These are phyloP conservation scores for Kwoniella shandongensis DNA, from an alignment of 768 basidiomycete species.

Conservation along the genomic window DNA sequence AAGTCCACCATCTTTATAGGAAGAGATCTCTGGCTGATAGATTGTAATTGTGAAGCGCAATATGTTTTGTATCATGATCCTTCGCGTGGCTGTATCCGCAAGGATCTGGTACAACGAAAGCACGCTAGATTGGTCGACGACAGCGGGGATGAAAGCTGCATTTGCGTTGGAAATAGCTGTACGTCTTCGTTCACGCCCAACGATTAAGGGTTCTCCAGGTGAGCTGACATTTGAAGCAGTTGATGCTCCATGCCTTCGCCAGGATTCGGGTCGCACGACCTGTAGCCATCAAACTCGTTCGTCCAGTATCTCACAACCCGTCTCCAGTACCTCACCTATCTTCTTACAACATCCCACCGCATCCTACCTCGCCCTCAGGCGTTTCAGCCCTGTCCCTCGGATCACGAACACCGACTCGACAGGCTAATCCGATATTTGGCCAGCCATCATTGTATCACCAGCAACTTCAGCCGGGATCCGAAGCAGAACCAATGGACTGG, in stretches of 20 bases:
- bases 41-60: conserved; percentile 20
- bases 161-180: conserved; percentile 24
- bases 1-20: conserved; percentile 10
- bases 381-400: conserved; percentile 3
- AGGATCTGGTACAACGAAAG: not conserved
- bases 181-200: not conserved
- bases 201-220: not conserved
- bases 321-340: not conserved
- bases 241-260: conserved; percentile 24
- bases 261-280: conserved; percentile 27
- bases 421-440: conserved; percentile 48
- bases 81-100: conserved; percentile 7
- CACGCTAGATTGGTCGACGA: no score
- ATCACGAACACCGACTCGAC: not conserved
- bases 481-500: conserved; percentile 51
- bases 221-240: conserved; percentile 14
- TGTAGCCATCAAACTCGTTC: conserved; percentile 29
- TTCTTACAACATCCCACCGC: conserved; percentile 5
- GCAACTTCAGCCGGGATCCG: not conserved
- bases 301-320: conserved; percentile 24
- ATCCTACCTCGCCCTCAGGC: not conserved
- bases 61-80: conserved; percentile 30
- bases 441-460: conserved; percentile 34
- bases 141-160: not conserved
- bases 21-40: conserved; percentile 7